Evolutionary conservation across 2,329 filamentous ascomycete genomes (phyloP), one percentile per base, ranked within the genome.

Genomic region (Phaeosphaeriaceae sp.): DNA sequence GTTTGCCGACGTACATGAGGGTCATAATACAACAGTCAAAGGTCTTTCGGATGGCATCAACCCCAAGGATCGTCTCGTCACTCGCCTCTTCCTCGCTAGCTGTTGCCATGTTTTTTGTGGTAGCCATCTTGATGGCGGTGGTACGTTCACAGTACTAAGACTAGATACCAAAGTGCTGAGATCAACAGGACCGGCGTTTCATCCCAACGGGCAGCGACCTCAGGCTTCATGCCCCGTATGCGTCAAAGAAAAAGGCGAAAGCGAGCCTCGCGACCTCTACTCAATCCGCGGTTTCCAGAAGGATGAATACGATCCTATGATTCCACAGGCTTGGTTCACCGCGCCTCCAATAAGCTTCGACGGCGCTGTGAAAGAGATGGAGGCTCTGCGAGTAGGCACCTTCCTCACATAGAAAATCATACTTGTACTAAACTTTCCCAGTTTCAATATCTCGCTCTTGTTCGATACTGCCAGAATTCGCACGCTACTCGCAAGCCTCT

Each of bases 71-170:
- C 73, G 72, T 34, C 61, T 71, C 16, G 74, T 78, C 33, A 76
- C 75, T 0, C 76, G 73, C 32, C 58, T 81, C 6, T 82, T 75
- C 69, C 73, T 82, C 21, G 74, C 74, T 4, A 71, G 70, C 37
- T 82, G 80, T 61, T 75, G 74, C 33, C 79, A 82, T 63, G 70
- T 81, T 18, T 73, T 75, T 26, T 82, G 80, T 54, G 70, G 65
- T 44, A 75, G 74, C 51, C 79, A 82, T 60, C 59, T 82, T 3
- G 73, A 77, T 39, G 76, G 74, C 30, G 78, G 78, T 41, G 79
- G 79, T 81, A 53, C 61, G 74, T 64, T 26, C 9, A 21, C 7
- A 20, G 29, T 15, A 1, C 12, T 9, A 15, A 9, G 16, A 42
- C 12, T 2, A n/a, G 4, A 29, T 2, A 33, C 6, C 6, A 38